Conservation (phyloP, 176 grass and related monocot species). For the Areca catechu region DNA sequence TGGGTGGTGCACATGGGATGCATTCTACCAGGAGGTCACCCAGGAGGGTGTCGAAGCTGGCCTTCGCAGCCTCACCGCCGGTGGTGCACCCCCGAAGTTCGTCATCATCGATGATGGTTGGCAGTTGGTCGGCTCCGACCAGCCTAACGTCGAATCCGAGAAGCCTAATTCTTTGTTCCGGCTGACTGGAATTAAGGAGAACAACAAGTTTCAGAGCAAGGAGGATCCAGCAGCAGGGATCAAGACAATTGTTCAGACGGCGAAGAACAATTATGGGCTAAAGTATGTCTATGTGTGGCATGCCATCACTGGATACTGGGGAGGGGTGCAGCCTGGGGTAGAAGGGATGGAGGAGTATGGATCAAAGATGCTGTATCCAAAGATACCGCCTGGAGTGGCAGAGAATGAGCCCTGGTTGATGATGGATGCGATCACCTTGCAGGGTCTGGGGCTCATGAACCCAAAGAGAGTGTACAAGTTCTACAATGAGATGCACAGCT, state of each 20-base stretch:
- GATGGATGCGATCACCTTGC: conserved; percentile 63
- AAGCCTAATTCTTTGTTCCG: conserved; percentile 15
- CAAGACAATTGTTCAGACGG: conserved; percentile 48
- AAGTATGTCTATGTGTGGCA: conserved; percentile 99
- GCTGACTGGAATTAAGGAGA: conserved; percentile 87
- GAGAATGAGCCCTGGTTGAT: conserved; percentile 79
- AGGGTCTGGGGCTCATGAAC: conserved; percentile 82
- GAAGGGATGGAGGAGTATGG: conserved; percentile 54
- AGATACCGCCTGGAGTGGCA: conserved; percentile 57
- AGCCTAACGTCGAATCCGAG: not conserved
- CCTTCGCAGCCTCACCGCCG: conserved; percentile 50
- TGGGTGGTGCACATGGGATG: conserved; percentile 99
- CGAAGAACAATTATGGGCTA: conserved; percentile 70
- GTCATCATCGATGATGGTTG: conserved; percentile 97
- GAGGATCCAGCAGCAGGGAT: conserved; percentile 53
- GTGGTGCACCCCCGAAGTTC: conserved; percentile 60
- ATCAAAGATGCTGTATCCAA: conserved; percentile 62
- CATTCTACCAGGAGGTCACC: conserved; percentile 84
- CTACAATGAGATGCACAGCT: conserved; percentile 87
- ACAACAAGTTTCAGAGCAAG: conserved; percentile 67
- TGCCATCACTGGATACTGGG: conserved; percentile 96
- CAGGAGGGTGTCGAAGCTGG: conserved; percentile 89
- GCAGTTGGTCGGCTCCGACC: conserved; percentile 70
- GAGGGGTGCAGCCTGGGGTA: conserved; percentile 58
- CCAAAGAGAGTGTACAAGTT: conserved; percentile 79